A percentile compares a stretch with the other conserved stretches of the same genome.
Conservation (phyloP, 306 rosid genomes). For the Malus sieversii region DNA sequence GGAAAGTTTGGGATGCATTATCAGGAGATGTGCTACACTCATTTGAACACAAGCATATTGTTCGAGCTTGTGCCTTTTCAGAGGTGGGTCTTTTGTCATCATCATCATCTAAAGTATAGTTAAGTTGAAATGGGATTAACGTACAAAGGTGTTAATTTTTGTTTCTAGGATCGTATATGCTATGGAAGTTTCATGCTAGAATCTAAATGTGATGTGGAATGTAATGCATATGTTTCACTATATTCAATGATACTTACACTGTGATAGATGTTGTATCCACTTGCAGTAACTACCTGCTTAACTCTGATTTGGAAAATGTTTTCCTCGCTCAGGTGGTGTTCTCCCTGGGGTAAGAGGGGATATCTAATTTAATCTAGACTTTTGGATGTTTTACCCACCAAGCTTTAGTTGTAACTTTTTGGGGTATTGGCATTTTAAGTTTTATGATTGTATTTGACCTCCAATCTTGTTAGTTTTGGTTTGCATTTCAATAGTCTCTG, state of each 20-base stretch:
- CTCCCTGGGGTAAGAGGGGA: not conserved
- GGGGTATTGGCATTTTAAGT: not conserved
- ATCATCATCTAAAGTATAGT: not conserved
- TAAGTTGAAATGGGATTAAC: not conserved
- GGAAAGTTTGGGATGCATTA: constrained; percentile 98
- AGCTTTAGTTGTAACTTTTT: not conserved
- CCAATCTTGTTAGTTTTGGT: not conserved
- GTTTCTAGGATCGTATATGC: not conserved
- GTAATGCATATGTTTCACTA: not conserved
- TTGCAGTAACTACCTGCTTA: not conserved
- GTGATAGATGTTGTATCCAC: not conserved
- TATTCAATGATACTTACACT: not conserved
- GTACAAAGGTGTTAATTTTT: not conserved
- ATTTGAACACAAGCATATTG: constrained; percentile 98
- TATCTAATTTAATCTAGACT: not conserved
- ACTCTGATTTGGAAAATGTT: not conserved
- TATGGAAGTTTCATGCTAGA: not conserved
- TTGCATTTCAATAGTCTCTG: not conserved
- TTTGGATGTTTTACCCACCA: not conserved
- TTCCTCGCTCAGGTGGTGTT: not conserved
- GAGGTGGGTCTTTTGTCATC: constrained; percentile 44
- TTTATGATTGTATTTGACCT: not conserved
- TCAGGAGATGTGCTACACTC: constrained; percentile 86
- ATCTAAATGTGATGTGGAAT: not conserved
- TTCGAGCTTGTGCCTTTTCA: constrained; percentile 88